Conservation (phyloP, 2,329 filamentous ascomycete genomes). For the Penicillium sp. region DNA sequence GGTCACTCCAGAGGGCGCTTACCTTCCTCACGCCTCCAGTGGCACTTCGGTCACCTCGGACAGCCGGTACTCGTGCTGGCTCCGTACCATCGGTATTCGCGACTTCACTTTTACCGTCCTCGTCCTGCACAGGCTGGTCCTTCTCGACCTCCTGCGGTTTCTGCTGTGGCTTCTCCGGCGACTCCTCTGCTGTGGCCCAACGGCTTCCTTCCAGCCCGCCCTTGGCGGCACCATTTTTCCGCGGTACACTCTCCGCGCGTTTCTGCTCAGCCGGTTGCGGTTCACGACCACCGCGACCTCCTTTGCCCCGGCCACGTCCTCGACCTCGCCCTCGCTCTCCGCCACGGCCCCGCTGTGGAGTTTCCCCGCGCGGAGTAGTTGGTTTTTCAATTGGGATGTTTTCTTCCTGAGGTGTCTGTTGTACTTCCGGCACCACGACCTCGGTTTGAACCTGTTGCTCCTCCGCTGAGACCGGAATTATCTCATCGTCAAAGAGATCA, state of each 20-base stretch:
- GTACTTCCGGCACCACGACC: slow-evolving; percentile 16
- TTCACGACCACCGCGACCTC: slow-evolving; percentile 25
- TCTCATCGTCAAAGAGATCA: slow-evolving; percentile 57
- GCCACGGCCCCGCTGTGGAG: slow-evolving; percentile 34
- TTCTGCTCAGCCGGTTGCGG: slow-evolving; percentile 14
- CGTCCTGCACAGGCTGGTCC: slow-evolving; percentile 10
- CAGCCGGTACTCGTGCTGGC: slow-evolving; percentile 47
- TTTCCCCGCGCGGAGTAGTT: slow-evolving; percentile 26
- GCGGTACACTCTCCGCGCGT: slow-evolving; percentile 21
- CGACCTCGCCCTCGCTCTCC: slow-evolving; percentile 37
- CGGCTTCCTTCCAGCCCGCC: slow-evolving; percentile 22
- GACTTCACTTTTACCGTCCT: slow-evolving; percentile 17
- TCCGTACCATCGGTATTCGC: slow-evolving; percentile 24
- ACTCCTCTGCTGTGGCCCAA: slow-evolving; percentile 8
- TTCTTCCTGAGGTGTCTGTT: slow-evolving; percentile 17
- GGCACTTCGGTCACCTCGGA: slow-evolving; percentile 58
- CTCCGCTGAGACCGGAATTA: slow-evolving; percentile 48
- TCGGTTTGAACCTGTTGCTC: slow-evolving; percentile 34
- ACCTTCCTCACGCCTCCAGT: slow-evolving; percentile 58
- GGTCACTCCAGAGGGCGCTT: slow-evolving; percentile 6
- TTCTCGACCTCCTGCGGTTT: slow-evolving; percentile 13
- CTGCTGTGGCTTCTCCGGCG: slow-evolving; percentile 8
- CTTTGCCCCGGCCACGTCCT: slow-evolving; percentile 33
- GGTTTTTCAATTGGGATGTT: slow-evolving; percentile 20
- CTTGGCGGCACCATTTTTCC: slow-evolving; percentile 20